Evolutionary conservation across 1,139 yeast genomes (phyloP), one percentile per base, ranked within the genome.

Genomic region (Pichia sp.): DNA sequence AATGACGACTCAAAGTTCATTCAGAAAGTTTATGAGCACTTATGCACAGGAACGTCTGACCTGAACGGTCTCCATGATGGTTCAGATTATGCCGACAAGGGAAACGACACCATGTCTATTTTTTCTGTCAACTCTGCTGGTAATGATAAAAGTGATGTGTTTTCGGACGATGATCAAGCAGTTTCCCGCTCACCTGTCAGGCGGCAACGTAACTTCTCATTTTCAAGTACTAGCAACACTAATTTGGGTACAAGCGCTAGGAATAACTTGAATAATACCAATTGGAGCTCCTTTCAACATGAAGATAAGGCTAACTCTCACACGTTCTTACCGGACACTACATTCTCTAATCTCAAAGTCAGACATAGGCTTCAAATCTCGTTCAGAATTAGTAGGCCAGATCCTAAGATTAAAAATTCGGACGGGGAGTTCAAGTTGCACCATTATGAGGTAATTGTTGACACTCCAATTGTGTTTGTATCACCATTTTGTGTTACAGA

Each of bases 371-470:
- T 90, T 51, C 95, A 89, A 64, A 80, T 90, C 4, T 83, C 90
- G 63, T 78, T 90, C 61, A 74, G 97, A 55, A 85, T 90, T 40
- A 85, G 95, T 34, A 85, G 84, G 62, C 68, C 72, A 5, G 71
- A 68, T 42, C 64, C 60, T 1, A 50, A 52, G 19, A 41, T 55
- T 1, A 57, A 55, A 15, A 70, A 68, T 15, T 84, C 81, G 57
- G 79, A 82, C 6, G 75, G 75, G 10, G 84, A 82, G 57, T 75
- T 73, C 50, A 82, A 80, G 62, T 73, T 87, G 72, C 92, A 89
- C 64, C 95, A 89, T 68, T 90, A 85, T 66, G 97, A 90, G 64
- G 96, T 90, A 48, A 84, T 90, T 52, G 87, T 90, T 47, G 97
- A 90, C 67, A 87, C 96, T 0, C 97, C 97, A 0, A 76, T 90